Base-by-base conservation (phyloP, 1,139 yeast genomes). In the Meyerozyma elateridarum region DNA sequence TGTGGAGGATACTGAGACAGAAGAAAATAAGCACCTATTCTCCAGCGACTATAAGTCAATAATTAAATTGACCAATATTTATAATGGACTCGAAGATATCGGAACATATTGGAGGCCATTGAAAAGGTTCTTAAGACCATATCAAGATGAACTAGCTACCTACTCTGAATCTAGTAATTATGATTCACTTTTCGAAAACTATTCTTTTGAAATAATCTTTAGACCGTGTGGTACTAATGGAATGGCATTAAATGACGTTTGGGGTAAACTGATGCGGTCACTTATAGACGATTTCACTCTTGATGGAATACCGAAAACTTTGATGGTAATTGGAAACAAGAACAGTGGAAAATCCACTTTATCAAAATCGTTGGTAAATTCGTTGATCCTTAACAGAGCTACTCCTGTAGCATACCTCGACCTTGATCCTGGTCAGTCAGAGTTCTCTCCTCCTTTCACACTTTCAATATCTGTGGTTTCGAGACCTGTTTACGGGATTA, bases 351-450 rank as follows among this genome's bases (percentile, higher is more conserved):
- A 89, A 49, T 82, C 96, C 0, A 81, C 95, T 0, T 65, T 85
- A 29, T 57, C 80, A 11, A 71, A 77, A 41, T 46, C 73, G 8
- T 51, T 88, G 6, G 36, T 73, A 5, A 87, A 87, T 36, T 43
- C 54, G 43, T 49, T 39, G 36, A 63, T 32, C 34, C 54, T 39
- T 42, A 37, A 40, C 20, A 43, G 39, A 1, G 31, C 33, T 7
- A 12, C 28, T 4, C 35, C 43, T 59, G 32, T 62, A 7, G 65
- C 71, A 19, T 73, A 78, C 31, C 45, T 91, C 20, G 97, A 91
- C 48, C 54, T 88, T 3, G 98, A 91, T 52, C 96, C 96, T 0
- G 96, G 96, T 0, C 96, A 88, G 51, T 77, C 95, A 0, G 95
- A 85, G 49, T 79, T 72, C 41, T 76, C 91, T 0, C 62, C 64